Conservation (phyloP, 2,329 filamentous ascomycete genomes). For the Pseudogymnoascus sp. region DNA sequence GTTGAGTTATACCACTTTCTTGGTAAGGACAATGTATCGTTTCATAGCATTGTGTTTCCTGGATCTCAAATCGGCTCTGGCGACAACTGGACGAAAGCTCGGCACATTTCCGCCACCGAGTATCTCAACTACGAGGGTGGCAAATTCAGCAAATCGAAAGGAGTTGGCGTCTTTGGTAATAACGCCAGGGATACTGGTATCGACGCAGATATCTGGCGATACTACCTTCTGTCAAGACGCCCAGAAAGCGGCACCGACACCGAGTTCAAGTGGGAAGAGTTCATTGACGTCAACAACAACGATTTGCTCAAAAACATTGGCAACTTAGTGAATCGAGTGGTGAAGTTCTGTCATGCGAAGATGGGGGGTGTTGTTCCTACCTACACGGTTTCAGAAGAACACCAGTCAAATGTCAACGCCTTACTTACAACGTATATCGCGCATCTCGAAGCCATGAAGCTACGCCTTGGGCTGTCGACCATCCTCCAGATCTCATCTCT, state of each 20-base stretch:
- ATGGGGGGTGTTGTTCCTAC: slow-evolving; percentile 41
- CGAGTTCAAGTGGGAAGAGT: slow-evolving; percentile 76
- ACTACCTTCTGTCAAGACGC: slow-evolving; percentile 73
- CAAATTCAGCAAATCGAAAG: slow-evolving; percentile 83
- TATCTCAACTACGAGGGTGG: slow-evolving; percentile 76
- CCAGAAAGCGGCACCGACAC: slow-evolving; percentile 72
- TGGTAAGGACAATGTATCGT: slow-evolving; percentile 72
- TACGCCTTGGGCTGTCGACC: slow-evolving; percentile 54
- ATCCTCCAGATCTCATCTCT: slow-evolving; percentile 55
- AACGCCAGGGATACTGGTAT: slow-evolving; percentile 80
- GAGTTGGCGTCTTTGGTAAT: slow-evolving; percentile 80
- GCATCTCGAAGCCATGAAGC: slow-evolving; percentile 59
- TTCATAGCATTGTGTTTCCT: slow-evolving; percentile 83
- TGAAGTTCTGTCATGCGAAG: slow-evolving; percentile 68
- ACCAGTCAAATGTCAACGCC: slow-evolving; percentile 46
- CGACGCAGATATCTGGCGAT: slow-evolving; percentile 77
- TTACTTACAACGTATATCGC: slow-evolving; percentile 54
- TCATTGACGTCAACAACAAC: slow-evolving; percentile 75
- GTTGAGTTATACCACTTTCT: slow-evolving; percentile 86
- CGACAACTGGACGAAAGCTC: slow-evolving; percentile 76
- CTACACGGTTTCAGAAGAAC: slow-evolving; percentile 34
- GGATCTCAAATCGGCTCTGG: slow-evolving; percentile 71
- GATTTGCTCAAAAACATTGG: slow-evolving; percentile 62
- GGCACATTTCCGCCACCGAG: slow-evolving; percentile 78
- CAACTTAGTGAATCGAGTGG: slow-evolving; percentile 62